phyloP scores from a whole-genome alignment of 805 yeast genomes.

The Scheffersomyces stipitis region DNA sequence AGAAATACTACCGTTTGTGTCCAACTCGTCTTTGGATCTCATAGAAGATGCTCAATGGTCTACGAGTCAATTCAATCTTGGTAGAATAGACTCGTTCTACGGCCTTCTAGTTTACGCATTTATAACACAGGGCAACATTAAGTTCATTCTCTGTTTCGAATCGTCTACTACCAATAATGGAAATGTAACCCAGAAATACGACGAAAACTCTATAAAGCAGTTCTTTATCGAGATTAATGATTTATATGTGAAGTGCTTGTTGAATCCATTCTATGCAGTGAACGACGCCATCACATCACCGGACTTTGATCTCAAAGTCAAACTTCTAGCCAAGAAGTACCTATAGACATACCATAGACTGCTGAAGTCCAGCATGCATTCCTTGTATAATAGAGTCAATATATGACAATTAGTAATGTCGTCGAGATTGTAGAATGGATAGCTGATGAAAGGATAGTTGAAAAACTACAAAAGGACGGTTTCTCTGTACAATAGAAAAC shows the following conservation, averaged over 20 bases:
- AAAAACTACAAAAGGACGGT: no score
- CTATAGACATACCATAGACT: slow-evolving; percentile 33
- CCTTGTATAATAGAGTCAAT: no score
- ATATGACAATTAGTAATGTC: no score
- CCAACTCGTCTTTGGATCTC: slow-evolving; percentile 87
- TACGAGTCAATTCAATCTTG: slow-evolving; percentile 61
- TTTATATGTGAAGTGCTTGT: slow-evolving; percentile 76
- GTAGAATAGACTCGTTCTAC: slow-evolving; percentile 81
- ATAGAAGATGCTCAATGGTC: slow-evolving; percentile 89
- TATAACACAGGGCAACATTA: slow-evolving; percentile 84
- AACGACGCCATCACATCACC: slow-evolving; percentile 74
- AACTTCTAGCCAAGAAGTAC: slow-evolving; percentile 72
- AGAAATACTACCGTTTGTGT: slow-evolving; percentile 83
- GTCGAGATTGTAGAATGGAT: no score
- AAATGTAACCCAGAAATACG: slow-evolving; percentile 21
- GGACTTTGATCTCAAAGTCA: slow-evolving; percentile 73
- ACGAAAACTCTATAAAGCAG: slow-evolving; percentile 75
- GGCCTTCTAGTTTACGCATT: slow-evolving; percentile 81
- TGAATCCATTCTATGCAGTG: slow-evolving; percentile 82
- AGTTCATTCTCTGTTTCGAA: slow-evolving; percentile 60
- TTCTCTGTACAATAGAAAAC: no score
- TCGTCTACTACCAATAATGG: slow-evolving; percentile 33
- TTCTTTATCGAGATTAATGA: slow-evolving; percentile 87
- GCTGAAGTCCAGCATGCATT: not conserved
- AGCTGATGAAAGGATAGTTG: no score